A percentile compares a stretch with the other conserved stretches of the same genome.
phyloP scores from a whole-genome alignment of 768 basidiomycete species.

The Lyophyllum semitale region DNA sequence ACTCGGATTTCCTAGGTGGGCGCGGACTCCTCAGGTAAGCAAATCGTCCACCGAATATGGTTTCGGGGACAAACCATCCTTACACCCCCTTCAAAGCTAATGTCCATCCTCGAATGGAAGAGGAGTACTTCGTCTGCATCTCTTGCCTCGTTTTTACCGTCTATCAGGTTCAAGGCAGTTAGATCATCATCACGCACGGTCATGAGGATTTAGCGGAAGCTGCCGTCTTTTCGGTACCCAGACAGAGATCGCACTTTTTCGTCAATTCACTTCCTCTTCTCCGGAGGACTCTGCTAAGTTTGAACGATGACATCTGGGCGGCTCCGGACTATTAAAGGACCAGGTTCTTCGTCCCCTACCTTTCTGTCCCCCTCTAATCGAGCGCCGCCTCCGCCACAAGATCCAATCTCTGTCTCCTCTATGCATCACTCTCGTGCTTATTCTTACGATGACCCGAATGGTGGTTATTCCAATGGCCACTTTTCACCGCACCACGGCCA shows the following conservation, averaged over 20 bases:
- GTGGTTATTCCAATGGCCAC: conserved; percentile 30
- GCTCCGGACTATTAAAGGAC: conserved; percentile 49
- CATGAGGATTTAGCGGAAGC: conserved; percentile 39
- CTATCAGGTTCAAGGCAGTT: conserved; percentile 38
- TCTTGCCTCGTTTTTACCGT: conserved; percentile 20
- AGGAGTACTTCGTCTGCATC: conserved; percentile 9
- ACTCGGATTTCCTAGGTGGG: conserved; percentile 28
- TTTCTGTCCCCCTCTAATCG: conserved; percentile 25
- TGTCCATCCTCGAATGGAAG: conserved; percentile 20
- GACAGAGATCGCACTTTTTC: conserved; percentile 36
- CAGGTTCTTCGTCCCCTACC: conserved; percentile 21
- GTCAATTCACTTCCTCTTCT: conserved; percentile 41
- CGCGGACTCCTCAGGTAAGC: conserved; percentile 39
- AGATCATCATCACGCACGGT: conserved; percentile 30
- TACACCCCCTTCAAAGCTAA: conserved; percentile 20
- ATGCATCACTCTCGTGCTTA: conserved; percentile 47
- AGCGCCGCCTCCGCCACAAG: conserved; percentile 25
- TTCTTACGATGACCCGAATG: conserved; percentile 40
- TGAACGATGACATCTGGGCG: conserved; percentile 40
- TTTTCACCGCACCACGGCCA: conserved; percentile 27
- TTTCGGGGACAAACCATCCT: conserved; percentile 13
- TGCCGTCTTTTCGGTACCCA: conserved; percentile 42
- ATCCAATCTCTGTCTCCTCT: conserved; percentile 20
- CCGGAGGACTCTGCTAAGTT: conserved; percentile 42
- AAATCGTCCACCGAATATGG: conserved; percentile 27